A percentile compares a stretch with the other conserved stretches of the same genome.
Conservation (phyloP, 2,329 filamentous ascomycete genomes). For the Penicillium sp. region DNA sequence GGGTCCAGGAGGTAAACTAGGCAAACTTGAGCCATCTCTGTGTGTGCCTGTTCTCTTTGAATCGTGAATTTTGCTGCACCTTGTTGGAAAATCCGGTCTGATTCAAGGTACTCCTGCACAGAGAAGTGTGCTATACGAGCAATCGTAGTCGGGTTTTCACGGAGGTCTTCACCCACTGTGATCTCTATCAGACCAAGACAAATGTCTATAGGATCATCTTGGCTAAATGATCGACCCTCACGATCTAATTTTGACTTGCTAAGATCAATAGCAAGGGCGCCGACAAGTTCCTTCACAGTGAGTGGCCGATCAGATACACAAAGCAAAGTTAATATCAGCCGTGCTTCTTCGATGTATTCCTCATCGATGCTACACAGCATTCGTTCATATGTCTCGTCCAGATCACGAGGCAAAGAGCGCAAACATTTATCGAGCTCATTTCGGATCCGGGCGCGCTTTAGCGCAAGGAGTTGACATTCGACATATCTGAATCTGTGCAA, state of each 20-base stretch:
- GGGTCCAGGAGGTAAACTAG: conserved; percentile 8
- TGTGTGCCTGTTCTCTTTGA: neutral
- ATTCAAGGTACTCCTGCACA: conserved; percentile 33
- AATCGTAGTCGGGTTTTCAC: neutral
- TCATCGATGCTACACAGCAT: conserved; percentile 26
- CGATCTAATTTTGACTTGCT: conserved; percentile 6
- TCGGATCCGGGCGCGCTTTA: conserved; percentile 13
- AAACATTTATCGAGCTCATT: conserved; percentile 26
- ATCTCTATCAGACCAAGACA: conserved; percentile 26
- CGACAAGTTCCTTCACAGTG: conserved; percentile 23
- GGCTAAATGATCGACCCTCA: conserved; percentile 13
- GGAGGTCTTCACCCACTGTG: neutral
- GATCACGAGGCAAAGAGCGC: conserved; percentile 20
- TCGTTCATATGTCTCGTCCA: conserved; percentile 33
- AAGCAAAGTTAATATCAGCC: conserved; percentile 25
- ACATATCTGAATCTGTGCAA: conserved; percentile 30
- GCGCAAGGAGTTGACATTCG: conserved; percentile 25
- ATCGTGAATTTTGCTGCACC: neutral
- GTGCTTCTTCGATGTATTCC: conserved; percentile 19
- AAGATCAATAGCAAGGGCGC: conserved; percentile 27
- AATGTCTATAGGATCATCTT: conserved; percentile 21
- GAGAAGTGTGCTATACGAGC: conserved; percentile 34
- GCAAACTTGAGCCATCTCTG: conserved; percentile 5
- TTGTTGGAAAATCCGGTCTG: conserved; percentile 18
- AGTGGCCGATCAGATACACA: conserved; percentile 24